Evolutionary conservation across 495 filamentous ascomycete species (phyloP), one percentile per base, ranked within the genome.

Genomic region (Articulospora tetracladia): DNA sequence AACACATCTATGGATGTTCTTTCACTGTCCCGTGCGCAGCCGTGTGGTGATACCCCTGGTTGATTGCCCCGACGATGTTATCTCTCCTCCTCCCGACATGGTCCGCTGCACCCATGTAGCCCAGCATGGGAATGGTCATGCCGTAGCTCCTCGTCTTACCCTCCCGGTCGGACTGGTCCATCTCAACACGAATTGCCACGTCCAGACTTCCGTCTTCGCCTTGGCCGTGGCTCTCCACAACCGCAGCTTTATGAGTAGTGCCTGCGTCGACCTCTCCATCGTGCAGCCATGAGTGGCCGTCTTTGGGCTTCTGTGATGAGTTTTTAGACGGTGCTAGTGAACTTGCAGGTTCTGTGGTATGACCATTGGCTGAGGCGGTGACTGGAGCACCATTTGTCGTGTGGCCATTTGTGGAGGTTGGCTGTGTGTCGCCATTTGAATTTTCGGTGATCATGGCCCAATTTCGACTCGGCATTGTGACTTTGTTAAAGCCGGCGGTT

Each of bases 401-500:
- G 26, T 28, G 19, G 32, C 46, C 52, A 30, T 61, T 66, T 2
- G 24, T 39, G 28, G 28, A 2, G n/a, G 28, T n/a, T 39, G 19
- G 22, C 15, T 19, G 28, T n/a, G 28, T 51, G 12, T 4, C 44
- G 6, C 27, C 26, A 12, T 41, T 30, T 4, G 34, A 34, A 65
- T 82, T 82, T 59, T 96, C 91, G 30, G 87, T 89, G 60, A 98
- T 83, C 59, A 87, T 85, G 59, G 92, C 88, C 70, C 87, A 97
- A 74, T 97, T 97, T 55, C 93, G 82, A 46, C 83, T 86, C 1
- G 93, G 93, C 93, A 97, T 96, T 22, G 92, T 96, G 34, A 88
- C 85, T 61, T 88, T 82, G 73, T 97, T 97, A 62, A 76, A 85
- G 1, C 71, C 63, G 0, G 83, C 81, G 19, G 85, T 87, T 73